A percentile compares a stretch with the other conserved stretches of the same genome.
phyloP scores from a whole-genome alignment of 768 basidiomycete species.

The Austroboletus eburneus region DNA sequence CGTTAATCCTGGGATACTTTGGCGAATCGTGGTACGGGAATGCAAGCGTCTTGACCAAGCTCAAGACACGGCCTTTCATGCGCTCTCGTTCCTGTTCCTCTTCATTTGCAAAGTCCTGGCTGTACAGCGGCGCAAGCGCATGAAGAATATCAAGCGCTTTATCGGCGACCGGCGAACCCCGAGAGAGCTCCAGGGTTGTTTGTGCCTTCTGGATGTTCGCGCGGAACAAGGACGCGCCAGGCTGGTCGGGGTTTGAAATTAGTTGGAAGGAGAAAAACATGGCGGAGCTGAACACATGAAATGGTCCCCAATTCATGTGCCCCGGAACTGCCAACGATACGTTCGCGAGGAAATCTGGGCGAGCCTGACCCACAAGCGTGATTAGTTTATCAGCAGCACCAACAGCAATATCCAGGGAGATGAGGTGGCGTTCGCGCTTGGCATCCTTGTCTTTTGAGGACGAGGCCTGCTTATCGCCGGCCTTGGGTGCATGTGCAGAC shows the following conservation, averaged over 20 bases:
- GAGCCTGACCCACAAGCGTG: constrained; percentile 69
- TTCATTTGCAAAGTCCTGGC: constrained; percentile 53
- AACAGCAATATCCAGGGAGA: constrained; percentile 71
- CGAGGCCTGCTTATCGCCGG: constrained; percentile 25
- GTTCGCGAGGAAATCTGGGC: constrained; percentile 71
- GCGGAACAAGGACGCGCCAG: constrained; percentile 72
- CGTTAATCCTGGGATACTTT: constrained; percentile 44
- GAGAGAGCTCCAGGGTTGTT: constrained; percentile 59
- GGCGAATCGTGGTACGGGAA: constrained; percentile 77
- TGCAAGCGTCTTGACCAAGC: constrained; percentile 68
- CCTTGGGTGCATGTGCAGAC: constrained; percentile 23
- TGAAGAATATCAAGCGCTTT: constrained; percentile 69
- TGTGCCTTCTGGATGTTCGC: constrained; percentile 70
- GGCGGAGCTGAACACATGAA: constrained; percentile 80
- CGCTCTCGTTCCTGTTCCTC: constrained; percentile 51
- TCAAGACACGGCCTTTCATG: constrained; percentile 56
- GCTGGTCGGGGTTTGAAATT: constrained; percentile 74
- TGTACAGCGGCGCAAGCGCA: constrained; percentile 70
- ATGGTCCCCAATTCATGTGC: constrained; percentile 81
- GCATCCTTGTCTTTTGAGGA: constrained; percentile 28
- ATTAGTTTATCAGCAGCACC: constrained; percentile 75
- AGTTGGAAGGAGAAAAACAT: constrained; percentile 93
- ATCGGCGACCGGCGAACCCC: constrained; percentile 65
- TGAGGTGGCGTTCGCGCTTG: constrained; percentile 40
- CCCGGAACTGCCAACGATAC: constrained; percentile 69